Percentiles rank a stretch among this genome's conserved stretches.
Evolutionary conservation across 1,284 basidiomycete genomes (phyloP).

Genomic region (Malassezia obtusa): DNA sequence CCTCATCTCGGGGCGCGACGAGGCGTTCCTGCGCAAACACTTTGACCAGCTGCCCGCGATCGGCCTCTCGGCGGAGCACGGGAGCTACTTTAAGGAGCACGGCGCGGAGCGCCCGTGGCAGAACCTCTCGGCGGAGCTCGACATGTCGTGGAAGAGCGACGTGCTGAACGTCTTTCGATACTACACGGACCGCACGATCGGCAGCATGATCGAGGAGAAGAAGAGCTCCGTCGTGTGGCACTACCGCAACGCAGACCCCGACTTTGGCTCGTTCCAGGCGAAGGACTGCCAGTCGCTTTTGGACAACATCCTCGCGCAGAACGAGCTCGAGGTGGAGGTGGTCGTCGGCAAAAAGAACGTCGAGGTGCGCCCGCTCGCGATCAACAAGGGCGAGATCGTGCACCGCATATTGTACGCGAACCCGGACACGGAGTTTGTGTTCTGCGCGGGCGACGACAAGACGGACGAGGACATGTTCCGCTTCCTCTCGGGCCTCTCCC

Average conservation of each 20-base stretch:
- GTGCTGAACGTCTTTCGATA: constrained; percentile 91
- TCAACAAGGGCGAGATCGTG: constrained; percentile 98
- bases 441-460: constrained; percentile 97
- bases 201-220: constrained; percentile 92
- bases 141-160: constrained; percentile 97
- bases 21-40: constrained; percentile 79
- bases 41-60: constrained; percentile 72
- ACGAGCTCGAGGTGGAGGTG: constrained; percentile 47
- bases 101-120: constrained; percentile 59
- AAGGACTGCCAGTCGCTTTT: constrained; percentile 91
- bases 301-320: constrained; percentile 60
- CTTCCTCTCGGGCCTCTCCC: constrained; percentile 25
- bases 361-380: constrained; percentile 83
- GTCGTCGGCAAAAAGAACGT: constrained; percentile 85
- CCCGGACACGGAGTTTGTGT: constrained; percentile 85
- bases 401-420: constrained; percentile 83
- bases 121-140: constrained; percentile 78
- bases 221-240: constrained; percentile 97
- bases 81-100: constrained; percentile 76
- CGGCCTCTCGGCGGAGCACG: constrained; percentile 92
- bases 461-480: constrained; percentile 53
- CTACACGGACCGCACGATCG: constrained; percentile 87
- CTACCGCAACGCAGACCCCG: constrained; percentile 82
- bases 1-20: constrained; percentile 95
- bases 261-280: constrained; percentile 62